A percentile compares a stretch with the other conserved stretches of the same genome.
Evolutionary conservation across 2,329 filamentous ascomycete genomes (phyloP).

Genomic region (Aspergillus chevalieri): DNA sequence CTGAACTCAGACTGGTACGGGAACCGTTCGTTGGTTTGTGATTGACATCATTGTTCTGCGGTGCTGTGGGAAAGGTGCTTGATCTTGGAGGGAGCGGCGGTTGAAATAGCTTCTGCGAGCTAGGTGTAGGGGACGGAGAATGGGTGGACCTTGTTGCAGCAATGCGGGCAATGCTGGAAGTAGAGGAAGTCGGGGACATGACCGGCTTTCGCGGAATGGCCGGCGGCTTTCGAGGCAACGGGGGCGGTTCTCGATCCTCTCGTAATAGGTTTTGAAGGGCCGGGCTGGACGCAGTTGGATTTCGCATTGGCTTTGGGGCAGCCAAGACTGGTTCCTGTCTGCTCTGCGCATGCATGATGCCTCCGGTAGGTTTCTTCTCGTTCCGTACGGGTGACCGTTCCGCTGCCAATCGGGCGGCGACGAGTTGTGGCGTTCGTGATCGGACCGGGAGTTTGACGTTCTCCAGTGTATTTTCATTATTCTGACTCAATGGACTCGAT

Average conservation of each 20-base stretch:
- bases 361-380: slow-evolving; percentile 7
- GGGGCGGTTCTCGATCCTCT: slow-evolving; percentile 1
- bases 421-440: slow-evolving; percentile 21
- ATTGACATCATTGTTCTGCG: neutral
- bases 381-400: slow-evolving; percentile 20
- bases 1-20: neutral
- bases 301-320: slow-evolving; percentile 21
- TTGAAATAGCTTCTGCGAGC: slow-evolving; percentile 13
- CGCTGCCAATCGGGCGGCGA: slow-evolving; percentile 32
- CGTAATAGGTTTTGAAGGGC: slow-evolving; percentile 2
- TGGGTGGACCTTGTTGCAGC: slow-evolving; percentile 5
- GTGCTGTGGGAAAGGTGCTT: neutral
- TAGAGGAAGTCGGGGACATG: neutral
- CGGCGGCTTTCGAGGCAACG: neutral
- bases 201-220: slow-evolving; percentile 8
- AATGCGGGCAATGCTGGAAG: slow-evolving; percentile 3
- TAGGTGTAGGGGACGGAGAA: slow-evolving; percentile 6
- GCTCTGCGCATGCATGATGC: slow-evolving; percentile 11
- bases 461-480: neutral
- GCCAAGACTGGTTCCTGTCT: slow-evolving; percentile 14
- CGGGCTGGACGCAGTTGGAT: slow-evolving; percentile 1
- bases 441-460: slow-evolving; percentile 9
- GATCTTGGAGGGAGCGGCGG: slow-evolving; percentile 1
- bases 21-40: neutral
- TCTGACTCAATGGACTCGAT: slow-evolving; percentile 1